These are phyloP conservation scores for Antitrichia curtipendula DNA, from an alignment of 225 moss, liverwort and hornwort genomes.

Conservation along the genomic window DNA sequence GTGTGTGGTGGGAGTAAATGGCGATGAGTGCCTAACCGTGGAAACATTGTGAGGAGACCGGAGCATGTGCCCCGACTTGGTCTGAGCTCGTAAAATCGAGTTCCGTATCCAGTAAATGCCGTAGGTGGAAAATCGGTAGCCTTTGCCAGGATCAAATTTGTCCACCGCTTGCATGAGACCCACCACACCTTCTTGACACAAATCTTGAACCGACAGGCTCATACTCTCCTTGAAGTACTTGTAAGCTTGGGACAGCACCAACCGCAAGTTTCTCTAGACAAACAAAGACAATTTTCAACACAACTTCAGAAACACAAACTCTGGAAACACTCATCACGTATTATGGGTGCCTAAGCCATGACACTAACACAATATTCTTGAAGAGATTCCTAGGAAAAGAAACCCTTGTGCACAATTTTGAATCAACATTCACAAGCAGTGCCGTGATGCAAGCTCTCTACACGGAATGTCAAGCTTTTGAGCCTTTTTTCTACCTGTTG, in stretches of 20 bases:
- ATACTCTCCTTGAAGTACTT: constrained; percentile 62
- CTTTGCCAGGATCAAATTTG: constrained; percentile 75
- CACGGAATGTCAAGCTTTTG: neutral
- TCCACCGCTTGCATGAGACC: constrained; percentile 91
- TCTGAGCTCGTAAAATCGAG: constrained; percentile 80
- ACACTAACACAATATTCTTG: neutral
- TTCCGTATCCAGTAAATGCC: constrained; percentile 96
- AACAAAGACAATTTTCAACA: neutral
- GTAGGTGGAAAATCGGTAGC: constrained; percentile 87
- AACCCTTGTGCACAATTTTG: neutral
- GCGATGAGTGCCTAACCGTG: constrained; percentile 8
- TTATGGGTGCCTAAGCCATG: neutral
- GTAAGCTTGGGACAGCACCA: constrained; percentile 79
- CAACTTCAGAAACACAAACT: neutral
- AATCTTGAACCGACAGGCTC: constrained; percentile 71
- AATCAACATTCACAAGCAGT: neutral
- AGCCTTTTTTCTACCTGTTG: no score
- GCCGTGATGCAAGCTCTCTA: neutral
- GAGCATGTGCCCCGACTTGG: constrained; percentile 79
- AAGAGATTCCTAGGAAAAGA: neutral
- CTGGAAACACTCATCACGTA: neutral
- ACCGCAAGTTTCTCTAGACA: constrained; percentile 64
- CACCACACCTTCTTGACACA: constrained; percentile 87
- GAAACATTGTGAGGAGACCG: constrained; percentile 89
- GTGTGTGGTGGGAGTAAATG: neutral